Percentiles rank a stretch among this genome's conserved stretches.
Evolutionary conservation across 2,329 filamentous ascomycete species (phyloP).

Genomic region (Aureobasidium subglaciale): DNA sequence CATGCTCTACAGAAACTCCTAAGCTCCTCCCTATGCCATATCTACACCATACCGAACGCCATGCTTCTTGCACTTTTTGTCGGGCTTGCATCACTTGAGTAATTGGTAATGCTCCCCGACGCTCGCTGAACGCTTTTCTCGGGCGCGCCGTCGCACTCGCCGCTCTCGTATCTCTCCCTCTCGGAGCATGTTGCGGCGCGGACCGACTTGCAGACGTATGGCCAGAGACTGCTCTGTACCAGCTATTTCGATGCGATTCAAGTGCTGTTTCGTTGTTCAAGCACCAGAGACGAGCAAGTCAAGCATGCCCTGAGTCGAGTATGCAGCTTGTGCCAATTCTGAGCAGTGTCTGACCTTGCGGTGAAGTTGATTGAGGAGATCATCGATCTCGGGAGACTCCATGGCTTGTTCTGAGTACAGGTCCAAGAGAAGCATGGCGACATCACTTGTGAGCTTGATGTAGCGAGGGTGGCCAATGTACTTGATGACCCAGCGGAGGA

Average conservation of each 20-base stretch:
- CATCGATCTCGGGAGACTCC: slow-evolving; percentile 61
- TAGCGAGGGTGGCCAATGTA: slow-evolving; percentile 79
- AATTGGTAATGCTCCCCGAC: background rate
- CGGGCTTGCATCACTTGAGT: background rate
- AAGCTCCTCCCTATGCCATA: slow-evolving; percentile 1
- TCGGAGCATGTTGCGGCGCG: background rate
- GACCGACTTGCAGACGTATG: background rate
- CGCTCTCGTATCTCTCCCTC: background rate
- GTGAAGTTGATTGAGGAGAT: slow-evolving; percentile 61
- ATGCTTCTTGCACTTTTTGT: background rate
- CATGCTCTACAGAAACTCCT: background rate
- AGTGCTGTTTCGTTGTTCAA: background rate
- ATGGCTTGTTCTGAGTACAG: slow-evolving; percentile 77
- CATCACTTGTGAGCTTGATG: slow-evolving; percentile 72
- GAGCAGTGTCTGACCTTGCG: slow-evolving; percentile 67
- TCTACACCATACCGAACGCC: background rate
- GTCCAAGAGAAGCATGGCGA: slow-evolving; percentile 74
- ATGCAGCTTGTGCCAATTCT: slow-evolving; percentile 75
- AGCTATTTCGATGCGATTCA: background rate
- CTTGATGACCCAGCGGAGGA: slow-evolving; percentile 74
- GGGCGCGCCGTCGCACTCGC: background rate
- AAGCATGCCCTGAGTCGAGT: slow-evolving; percentile 79
- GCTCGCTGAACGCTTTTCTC: background rate
- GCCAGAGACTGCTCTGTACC: background rate
- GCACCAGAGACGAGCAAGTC: slow-evolving; percentile 60